phyloP scores from a whole-genome alignment of 225 moss, liverwort and hornwort species.

The Anthoceros angustus region DNA sequence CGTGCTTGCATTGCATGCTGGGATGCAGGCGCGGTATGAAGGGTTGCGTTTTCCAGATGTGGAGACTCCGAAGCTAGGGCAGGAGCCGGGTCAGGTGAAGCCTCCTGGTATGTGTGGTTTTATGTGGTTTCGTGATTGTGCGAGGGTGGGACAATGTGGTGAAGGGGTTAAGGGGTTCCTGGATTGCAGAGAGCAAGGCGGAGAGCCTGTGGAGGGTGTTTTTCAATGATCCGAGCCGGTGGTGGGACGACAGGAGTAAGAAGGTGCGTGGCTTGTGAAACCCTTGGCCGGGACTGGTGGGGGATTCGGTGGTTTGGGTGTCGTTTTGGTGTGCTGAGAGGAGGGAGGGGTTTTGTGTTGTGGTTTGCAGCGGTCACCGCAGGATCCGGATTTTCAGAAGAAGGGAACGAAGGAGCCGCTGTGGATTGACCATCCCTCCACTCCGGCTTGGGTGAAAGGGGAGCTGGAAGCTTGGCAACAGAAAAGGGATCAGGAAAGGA shows the following conservation, averaged over 20 bases:
- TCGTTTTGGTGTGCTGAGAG: too few relatives aligned
- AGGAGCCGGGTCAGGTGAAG: not conserved
- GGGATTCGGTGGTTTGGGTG: too few relatives aligned
- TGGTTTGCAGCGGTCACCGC: not conserved
- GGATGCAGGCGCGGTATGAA: too few relatives aligned
- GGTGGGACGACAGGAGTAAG: not conserved
- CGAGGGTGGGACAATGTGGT: not conserved
- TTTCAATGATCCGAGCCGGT: slow-evolving; percentile 1
- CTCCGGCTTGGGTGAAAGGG: not conserved
- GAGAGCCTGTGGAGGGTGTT: not conserved
- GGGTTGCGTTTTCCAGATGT: too few relatives aligned
- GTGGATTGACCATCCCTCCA: not conserved
- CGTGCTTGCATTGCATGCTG: too few relatives aligned
- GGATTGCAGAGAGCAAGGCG: not conserved
- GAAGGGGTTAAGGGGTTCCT: not conserved
- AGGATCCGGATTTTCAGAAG: not conserved
- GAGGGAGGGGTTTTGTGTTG: too few relatives aligned
- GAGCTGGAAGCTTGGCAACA: not conserved
- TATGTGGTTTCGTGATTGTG: not conserved
- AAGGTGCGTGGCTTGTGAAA: not conserved
- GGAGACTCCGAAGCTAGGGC: not conserved
- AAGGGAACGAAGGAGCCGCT: not conserved
- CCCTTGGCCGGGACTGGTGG: not conserved
- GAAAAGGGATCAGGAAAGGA: not conserved
- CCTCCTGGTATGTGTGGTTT: not conserved